A percentile compares a stretch with the other conserved stretches of the same genome.
Evolutionary conservation across 1,284 basidiomycete species (phyloP).

Genomic region (Trichosporon sp.): DNA sequence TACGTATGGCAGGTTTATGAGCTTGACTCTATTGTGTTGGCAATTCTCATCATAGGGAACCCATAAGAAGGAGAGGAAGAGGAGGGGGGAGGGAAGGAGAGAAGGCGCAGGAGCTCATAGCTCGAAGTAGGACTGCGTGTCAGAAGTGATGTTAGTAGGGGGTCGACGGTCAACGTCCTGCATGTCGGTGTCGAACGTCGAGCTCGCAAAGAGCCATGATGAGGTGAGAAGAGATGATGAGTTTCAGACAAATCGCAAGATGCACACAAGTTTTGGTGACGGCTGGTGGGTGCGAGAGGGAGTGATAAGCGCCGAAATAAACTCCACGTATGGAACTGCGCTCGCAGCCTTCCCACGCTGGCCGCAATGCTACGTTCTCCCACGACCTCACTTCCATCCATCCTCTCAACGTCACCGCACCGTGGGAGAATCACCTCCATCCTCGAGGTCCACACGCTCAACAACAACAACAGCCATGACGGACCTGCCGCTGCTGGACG

Average conservation of each 20-base stretch:
- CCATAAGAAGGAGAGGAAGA: not conserved
- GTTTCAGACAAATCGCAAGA: not conserved
- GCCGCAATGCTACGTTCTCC: not conserved
- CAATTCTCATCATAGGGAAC: conserved; percentile 37
- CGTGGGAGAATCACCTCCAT: conserved; percentile 32
- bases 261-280: not conserved
- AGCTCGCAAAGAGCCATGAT: not conserved
- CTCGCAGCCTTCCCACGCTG: conserved; percentile 5
- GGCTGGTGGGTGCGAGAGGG: conserved; percentile 13
- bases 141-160: conserved; percentile 10
- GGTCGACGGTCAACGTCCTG: not conserved
- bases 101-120: not conserved
- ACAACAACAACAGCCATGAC: conserved; percentile 30
- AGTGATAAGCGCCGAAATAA: not conserved
- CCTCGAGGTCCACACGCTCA: conserved; percentile 26
- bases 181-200: conserved; percentile 16
- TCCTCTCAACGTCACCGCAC: conserved; percentile 12
- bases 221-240: conserved; percentile 9
- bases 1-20: conserved; percentile 35
- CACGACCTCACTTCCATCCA: conserved; percentile 18
- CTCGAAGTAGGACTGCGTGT: not conserved
- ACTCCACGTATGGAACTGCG: conserved; percentile 1
- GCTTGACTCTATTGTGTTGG: conserved; percentile 41
- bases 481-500: conserved; percentile 29
- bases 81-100: not conserved